Evolutionary conservation across 106 monocot genomes (phyloP), one percentile per base, ranked within the genome.

Genomic region (Apostasia ramifera): DNA sequence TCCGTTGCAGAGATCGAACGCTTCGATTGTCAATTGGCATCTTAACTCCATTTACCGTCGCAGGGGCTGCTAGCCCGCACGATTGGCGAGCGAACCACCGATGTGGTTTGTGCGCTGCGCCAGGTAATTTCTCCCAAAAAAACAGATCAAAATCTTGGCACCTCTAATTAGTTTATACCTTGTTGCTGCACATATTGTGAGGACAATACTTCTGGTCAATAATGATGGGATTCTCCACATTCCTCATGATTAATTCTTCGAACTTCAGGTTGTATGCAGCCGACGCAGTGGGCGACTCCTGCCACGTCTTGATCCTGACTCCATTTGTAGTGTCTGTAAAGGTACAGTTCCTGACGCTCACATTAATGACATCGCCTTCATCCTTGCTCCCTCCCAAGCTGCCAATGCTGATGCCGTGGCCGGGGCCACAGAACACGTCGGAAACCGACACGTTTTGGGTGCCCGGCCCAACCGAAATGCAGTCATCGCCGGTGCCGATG

Each of bases 201-300:
- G 81, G 86, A 63, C 86, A 86, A 44, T 86, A 82, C 6, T 66
- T 60, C 53, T 86, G 86, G 49, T 86, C 82, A 4, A 86, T 86
- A 76, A 86, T 59, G 47, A 86, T 86, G 8, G 86, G 86, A 62
- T 82, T 86, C 50, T 46, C 52, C 64, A 86, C 86, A 48, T 81
- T 56, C 12, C 54, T 60, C 79, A 86, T 70, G 11, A 64, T 11
- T 3, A 86, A 50, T 14, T 81, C 66, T 59, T 86, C 73, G 40
- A 82, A 86, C 0, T 43, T 70, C 57, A 87, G 15, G 43, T 78
- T 44, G 8, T 47, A 37, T 0, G 69, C 6, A 0, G 73, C 76
- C 41, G 39, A 54, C 38, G 58, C 48, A 0, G 74, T 12, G 0
- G 46, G 47, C 5, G 82, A 69, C 2, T 65, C 77, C 8, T 43